Percentiles rank a stretch among this genome's conserved stretches.
These are phyloP conservation scores for Dictyostelium discoideum DNA, from an alignment of 78 protist genomes.

Conservation along the genomic window DNA sequence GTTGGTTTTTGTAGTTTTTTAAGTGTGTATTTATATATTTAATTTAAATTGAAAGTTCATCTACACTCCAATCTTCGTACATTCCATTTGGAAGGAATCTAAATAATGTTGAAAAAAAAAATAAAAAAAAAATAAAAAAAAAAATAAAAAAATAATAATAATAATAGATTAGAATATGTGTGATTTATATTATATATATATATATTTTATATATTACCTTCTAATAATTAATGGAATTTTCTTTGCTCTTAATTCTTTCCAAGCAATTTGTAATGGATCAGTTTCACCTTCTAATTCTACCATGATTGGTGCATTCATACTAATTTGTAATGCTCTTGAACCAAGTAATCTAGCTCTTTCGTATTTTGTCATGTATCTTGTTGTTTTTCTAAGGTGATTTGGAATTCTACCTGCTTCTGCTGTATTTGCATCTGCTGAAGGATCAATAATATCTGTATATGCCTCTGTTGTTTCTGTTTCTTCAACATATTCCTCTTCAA, in stretches of 20 bases:
- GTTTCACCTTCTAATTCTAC: constrained; percentile 96
- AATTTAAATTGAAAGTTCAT: constrained; percentile 68
- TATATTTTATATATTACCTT: constrained; percentile 33
- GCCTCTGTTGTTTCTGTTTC: constrained; percentile 10
- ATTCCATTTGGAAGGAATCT: constrained; percentile 92
- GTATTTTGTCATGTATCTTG: constrained; percentile 95
- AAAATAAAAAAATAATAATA: neutral
- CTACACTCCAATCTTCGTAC: constrained; percentile 91
- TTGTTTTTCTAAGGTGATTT: constrained; percentile 85
- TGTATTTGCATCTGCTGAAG: neutral
- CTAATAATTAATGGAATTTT: constrained; percentile 96
- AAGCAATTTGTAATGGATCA: constrained; percentile 96
- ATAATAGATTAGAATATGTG: neutral
- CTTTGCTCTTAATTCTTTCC: constrained; percentile 90
- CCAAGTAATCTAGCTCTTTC: constrained; percentile 97
- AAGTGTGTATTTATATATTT: neutral
- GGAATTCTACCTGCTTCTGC: constrained; percentile 56
- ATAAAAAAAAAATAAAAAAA: too few relatives aligned
- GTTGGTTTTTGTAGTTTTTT: neutral
- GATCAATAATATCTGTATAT: constrained; percentile 73
- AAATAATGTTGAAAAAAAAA: neutral
- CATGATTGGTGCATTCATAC: constrained; percentile 96
- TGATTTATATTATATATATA: neutral
- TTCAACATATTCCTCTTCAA: constrained; percentile 58
- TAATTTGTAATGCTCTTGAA: constrained; percentile 96